phyloP scores from a whole-genome alignment of 371 early-diverging fungal species.

The Blakeslea trispora region DNA sequence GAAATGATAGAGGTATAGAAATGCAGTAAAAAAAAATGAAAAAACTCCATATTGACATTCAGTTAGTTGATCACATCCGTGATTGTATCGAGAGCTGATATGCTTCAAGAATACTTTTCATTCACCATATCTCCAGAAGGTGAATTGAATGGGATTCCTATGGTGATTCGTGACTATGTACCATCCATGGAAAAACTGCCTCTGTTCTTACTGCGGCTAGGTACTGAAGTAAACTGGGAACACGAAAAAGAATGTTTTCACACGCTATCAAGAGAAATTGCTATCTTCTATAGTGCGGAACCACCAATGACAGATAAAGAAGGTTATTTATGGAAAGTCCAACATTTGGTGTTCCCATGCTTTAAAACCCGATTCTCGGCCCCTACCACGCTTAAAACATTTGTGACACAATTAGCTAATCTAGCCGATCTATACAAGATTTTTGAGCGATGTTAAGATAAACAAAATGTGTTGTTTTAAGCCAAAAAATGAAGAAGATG shows the following conservation, averaged over 20 bases:
- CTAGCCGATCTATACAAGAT: conserved; percentile 90
- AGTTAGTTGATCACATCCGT: conserved; percentile 57
- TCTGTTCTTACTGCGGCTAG: conserved; percentile 75
- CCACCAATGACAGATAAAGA: conserved; percentile 51
- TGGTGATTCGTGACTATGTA: conserved; percentile 75
- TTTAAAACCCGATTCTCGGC: conserved; percentile 70
- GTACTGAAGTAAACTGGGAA: conserved; percentile 84
- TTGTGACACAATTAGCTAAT: conserved; percentile 74
- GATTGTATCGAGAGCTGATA: conserved; percentile 64
- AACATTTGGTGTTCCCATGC: conserved; percentile 81
- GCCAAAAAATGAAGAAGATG: no score
- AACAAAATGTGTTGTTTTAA: no score
- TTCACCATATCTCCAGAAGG: conserved; percentile 69
- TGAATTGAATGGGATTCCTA: conserved; percentile 67
- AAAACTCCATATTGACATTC: no score
- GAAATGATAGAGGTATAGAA: conserved; percentile 53
- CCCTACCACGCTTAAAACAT: conserved; percentile 48
- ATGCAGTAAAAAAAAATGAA: no score
- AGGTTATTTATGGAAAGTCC: conserved; percentile 60
- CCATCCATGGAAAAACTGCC: conserved; percentile 87
- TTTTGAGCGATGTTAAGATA: conserved; percentile 90
- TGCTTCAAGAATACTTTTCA: conserved; percentile 88
- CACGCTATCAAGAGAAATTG: conserved; percentile 69
- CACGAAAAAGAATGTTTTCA: conserved; percentile 81
- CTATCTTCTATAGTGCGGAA: conserved; percentile 77